phyloP scores from a whole-genome alignment of 805 yeast genomes.

The Saccharomycopsis guyanensis region DNA sequence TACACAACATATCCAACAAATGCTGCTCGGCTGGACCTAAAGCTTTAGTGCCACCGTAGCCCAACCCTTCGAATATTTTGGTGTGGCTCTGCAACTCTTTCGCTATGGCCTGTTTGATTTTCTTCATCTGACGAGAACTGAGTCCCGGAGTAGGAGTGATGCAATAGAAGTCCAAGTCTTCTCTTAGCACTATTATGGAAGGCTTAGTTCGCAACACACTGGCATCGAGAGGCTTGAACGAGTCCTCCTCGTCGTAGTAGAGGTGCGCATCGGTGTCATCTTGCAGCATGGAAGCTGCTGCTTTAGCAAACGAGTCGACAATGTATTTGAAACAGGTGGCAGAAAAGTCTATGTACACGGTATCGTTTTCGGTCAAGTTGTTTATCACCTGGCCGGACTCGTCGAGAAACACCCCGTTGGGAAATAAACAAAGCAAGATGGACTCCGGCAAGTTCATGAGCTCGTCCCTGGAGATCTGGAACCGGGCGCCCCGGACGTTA shows the following conservation, averaged over 20 bases:
- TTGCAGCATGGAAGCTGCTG: conserved; percentile 46
- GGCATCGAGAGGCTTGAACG: conserved; percentile 39
- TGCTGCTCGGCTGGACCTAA: conserved; percentile 92
- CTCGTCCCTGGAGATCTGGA: conserved; percentile 79
- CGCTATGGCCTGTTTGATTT: conserved; percentile 69
- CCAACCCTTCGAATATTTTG: conserved; percentile 75
- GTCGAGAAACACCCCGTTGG: conserved; percentile 84
- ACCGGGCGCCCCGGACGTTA: conserved; percentile 66
- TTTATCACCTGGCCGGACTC: conserved; percentile 68
- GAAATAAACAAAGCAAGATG: conserved; percentile 75
- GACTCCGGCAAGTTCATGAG: conserved; percentile 89
- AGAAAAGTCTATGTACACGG: conserved; percentile 77
- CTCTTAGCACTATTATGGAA: conserved; percentile 83
- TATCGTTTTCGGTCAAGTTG: conserved; percentile 70
- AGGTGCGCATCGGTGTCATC: conserved; percentile 31
- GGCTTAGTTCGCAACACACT: conserved; percentile 74
- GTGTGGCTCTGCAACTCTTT: conserved; percentile 47
- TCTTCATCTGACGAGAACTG: conserved; percentile 50
- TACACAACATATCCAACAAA: conserved; percentile 86
- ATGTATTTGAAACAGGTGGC: conserved; percentile 84
- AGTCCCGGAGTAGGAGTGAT: conserved; percentile 65
- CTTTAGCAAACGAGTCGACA: conserved; percentile 59
- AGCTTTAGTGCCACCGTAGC: conserved; percentile 41
- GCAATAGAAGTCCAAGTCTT: conserved; percentile 89
- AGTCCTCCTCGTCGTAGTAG: conserved; percentile 4